Evolutionary conservation across 2,329 filamentous ascomycete genomes (phyloP).

Genomic region (Trichoderma lentiforme): DNA sequence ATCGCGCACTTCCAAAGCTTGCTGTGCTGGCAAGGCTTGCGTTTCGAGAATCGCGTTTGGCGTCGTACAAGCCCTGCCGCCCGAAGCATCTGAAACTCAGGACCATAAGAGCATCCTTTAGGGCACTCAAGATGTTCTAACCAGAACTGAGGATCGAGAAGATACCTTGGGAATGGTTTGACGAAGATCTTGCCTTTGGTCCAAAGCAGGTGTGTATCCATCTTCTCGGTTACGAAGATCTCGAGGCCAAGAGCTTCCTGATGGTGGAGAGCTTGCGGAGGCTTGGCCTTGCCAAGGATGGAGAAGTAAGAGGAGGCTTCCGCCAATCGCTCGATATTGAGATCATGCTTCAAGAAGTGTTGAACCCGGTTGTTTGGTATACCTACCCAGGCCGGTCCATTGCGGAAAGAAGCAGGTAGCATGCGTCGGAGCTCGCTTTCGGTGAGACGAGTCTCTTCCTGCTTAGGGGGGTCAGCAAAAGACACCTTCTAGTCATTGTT

Average conservation of each 20-base stretch:
- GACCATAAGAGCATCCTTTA: not conserved
- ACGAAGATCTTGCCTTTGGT: not conserved
- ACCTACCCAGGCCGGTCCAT: not conserved
- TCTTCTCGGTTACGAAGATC: constrained; percentile 4
- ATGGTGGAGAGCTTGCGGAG: constrained; percentile 10
- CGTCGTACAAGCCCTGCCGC: not conserved
- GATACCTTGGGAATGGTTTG: constrained; percentile 14
- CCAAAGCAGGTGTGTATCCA: constrained; percentile 16
- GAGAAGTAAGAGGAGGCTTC: not conserved
- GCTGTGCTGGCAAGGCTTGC: not conserved
- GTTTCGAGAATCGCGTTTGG: not conserved
- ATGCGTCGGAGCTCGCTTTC: not conserved
- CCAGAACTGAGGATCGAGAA: constrained; percentile 11
- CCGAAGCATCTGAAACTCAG: not conserved
- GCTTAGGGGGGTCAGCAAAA: not conserved
- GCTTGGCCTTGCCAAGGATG: not conserved
- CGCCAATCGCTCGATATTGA: not conserved
- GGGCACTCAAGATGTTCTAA: not conserved
- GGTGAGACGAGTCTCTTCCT: not conserved
- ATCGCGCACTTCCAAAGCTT: not conserved
- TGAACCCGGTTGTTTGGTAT: not conserved
- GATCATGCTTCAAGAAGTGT: not conserved
- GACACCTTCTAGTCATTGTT: not conserved
- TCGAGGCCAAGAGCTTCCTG: not conserved
- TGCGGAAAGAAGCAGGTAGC: constrained; percentile 1